phyloP scores from a whole-genome alignment of 169 alveolate species.

The Eimeria necatrix region DNA sequence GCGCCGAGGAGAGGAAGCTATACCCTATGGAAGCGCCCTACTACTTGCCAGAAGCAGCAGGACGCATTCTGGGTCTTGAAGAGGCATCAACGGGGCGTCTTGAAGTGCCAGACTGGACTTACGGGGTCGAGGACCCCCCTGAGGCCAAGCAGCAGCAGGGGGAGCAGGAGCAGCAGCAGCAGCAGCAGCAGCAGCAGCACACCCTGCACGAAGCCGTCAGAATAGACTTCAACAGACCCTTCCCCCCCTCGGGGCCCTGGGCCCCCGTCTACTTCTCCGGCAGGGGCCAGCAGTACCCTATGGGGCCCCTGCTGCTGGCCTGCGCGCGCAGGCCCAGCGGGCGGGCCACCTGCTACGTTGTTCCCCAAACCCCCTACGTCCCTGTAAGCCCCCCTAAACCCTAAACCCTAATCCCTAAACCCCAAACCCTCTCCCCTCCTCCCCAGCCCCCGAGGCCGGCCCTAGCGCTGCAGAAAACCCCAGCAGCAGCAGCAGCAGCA shows the following conservation, averaged over 20 bases:
- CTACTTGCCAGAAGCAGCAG: too few species aligned
- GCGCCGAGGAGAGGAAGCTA: too few species aligned
- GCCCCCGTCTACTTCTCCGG: not conserved
- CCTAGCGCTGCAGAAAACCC: too few species aligned
- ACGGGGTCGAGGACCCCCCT: not conserved
- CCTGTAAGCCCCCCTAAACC: not conserved
- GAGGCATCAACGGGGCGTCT: not conserved
- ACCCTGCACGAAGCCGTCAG: not conserved
- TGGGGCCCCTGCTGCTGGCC: not conserved
- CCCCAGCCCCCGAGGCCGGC: not conserved
- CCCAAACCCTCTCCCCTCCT: not conserved
- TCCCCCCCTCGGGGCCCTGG: conserved; percentile 5
- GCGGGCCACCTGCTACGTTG: not conserved
- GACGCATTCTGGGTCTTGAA: not conserved
- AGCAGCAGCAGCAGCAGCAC: too few species aligned
- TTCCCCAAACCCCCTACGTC: not conserved
- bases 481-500: not conserved
- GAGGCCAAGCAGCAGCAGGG: not conserved
- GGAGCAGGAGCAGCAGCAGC: not conserved
- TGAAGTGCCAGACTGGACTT: conserved; percentile 7
- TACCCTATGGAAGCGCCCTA: too few species aligned
- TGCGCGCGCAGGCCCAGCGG: not conserved
- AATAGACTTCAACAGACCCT: not conserved
- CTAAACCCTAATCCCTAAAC: not conserved
- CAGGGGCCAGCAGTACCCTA: not conserved